Evolutionary conservation across 495 filamentous ascomycete genomes (phyloP), one percentile per base, ranked within the genome.

Genomic region (Monascus purpureus): DNA sequence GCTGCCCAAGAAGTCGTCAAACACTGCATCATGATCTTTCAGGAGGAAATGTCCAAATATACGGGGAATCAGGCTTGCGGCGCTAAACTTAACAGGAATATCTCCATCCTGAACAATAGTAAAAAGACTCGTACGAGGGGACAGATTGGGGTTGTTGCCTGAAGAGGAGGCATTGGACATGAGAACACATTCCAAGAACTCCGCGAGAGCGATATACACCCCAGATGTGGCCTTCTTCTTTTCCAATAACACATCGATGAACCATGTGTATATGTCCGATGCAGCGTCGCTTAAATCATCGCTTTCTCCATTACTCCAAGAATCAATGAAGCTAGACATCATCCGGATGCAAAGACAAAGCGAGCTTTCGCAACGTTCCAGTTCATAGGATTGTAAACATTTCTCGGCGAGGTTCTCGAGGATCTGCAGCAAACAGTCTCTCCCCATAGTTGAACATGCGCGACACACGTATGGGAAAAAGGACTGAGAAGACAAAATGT

Each of bases 31-130:
- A 49, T 94, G 90, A 20, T 75, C 67, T 36, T 77, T 77, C 2
- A 93, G 64, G 13, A 81, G 55, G 45, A 80, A 87, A 9, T 77
- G 63, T n/a, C 70, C 67, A 50, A 95, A 96, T 17, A 95, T 65
- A 8, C 64, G 60, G n/a, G 82, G 70, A 3, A 94, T 58, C 12
- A 63, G 62, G 20, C 68, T 59, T 1, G 76, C 77, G 34, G 88
- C 70, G 33, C 64, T 72, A 44, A 77, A 86, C 37, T 90, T 85
- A 31, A 93, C 81, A 13, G 65, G 57, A 36, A 86, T 67, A 41
- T 77, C 67, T 11, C 73, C 72, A 13, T 72, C 61, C 15, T 68
- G 57, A 5, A 96, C 52, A 9, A 94, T 65, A 13, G 59, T 63
- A 43, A 96, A 73, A 4, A 96, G 68, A 29, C 68, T 80, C 14